Conservation (phyloP, 345 rosid genomes). For the Dipteronia sinensis region DNA sequence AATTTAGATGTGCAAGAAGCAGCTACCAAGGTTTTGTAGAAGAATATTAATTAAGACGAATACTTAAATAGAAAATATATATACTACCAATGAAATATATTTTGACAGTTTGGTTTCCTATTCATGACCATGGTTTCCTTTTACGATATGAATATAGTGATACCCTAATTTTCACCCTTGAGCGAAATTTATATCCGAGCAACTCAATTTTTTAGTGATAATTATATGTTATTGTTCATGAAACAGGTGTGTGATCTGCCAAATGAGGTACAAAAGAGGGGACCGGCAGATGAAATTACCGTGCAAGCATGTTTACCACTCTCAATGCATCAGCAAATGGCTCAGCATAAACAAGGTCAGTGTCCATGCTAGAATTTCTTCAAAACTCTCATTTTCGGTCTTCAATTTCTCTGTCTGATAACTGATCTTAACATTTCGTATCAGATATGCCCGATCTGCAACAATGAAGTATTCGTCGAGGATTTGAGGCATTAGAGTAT, state of each 20-base stretch:
- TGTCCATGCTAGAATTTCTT: conserved; percentile 6
- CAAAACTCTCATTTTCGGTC: not conserved
- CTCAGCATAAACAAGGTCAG: conserved; percentile 69
- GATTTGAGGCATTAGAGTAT: conserved; percentile 37
- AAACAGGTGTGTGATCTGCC: conserved; percentile 72
- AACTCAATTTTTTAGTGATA: not conserved
- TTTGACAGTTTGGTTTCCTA: too few relatives aligned
- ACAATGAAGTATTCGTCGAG: conserved; percentile 52
- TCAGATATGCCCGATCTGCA: conserved; percentile 73
- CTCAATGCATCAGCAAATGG: conserved; percentile 66
- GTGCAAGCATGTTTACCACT: conserved; percentile 69
- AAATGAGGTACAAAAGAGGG: conserved; percentile 63
- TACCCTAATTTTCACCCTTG: too few relatives aligned
- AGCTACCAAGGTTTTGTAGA: too few relatives aligned
- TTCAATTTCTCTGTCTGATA: not conserved
- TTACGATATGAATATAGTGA: too few relatives aligned
- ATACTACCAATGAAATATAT: too few relatives aligned
- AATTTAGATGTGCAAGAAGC: too few relatives aligned
- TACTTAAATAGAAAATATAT: too few relatives aligned
- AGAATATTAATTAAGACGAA: too few relatives aligned
- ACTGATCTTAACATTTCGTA: not conserved
- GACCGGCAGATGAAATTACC: conserved; percentile 57
- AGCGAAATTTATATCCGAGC: not conserved
- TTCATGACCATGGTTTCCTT: too few relatives aligned
- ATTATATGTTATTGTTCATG: not conserved